Evolutionary conservation across 192 early-diverging fungal species (phyloP).

Genomic region (Phlyctochytrium planicorne): DNA sequence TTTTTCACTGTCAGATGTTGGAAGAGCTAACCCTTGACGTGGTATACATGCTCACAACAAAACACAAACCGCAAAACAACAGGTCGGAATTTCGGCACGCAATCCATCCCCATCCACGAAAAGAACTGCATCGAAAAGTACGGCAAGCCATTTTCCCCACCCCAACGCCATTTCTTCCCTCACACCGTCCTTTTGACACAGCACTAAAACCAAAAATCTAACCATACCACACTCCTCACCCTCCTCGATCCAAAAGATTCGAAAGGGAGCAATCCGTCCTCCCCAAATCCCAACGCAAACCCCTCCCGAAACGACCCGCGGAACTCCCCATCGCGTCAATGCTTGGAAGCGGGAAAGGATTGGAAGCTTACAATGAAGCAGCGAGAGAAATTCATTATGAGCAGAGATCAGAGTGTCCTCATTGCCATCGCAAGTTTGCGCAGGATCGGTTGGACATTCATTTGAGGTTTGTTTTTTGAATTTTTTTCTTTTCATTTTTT

Average conservation of each 20-base stretch:
- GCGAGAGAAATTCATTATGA: slow-evolving; percentile 9
- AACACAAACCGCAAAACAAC: background rate
- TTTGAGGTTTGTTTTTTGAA: no score
- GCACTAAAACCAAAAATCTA: no score
- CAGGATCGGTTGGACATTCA: slow-evolving; percentile 19
- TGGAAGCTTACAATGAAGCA: slow-evolving; percentile 13
- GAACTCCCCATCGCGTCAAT: background rate
- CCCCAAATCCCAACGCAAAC: slow-evolving; percentile 17
- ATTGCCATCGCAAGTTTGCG: slow-evolving; percentile 19
- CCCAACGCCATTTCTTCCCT: background rate
- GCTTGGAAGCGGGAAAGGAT: background rate
- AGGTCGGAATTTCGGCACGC: slow-evolving; percentile 21
- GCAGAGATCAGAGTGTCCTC: slow-evolving; percentile 2
- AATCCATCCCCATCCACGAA: slow-evolving; percentile 20
- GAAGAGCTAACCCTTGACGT: no score
- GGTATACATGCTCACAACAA: no score
- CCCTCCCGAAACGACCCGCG: slow-evolving; percentile 13
- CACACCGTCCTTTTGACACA: no score
- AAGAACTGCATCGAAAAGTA: slow-evolving; percentile 17
- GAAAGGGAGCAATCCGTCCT: slow-evolving; percentile 5
- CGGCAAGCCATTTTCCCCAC: background rate
- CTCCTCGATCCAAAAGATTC: background rate
- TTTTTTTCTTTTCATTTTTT: no score
- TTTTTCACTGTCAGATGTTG: no score
- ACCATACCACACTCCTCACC: background rate